Base-by-base conservation (phyloP, 2,329 filamentous ascomycete species). In the Pseudonectria foliicola region DNA sequence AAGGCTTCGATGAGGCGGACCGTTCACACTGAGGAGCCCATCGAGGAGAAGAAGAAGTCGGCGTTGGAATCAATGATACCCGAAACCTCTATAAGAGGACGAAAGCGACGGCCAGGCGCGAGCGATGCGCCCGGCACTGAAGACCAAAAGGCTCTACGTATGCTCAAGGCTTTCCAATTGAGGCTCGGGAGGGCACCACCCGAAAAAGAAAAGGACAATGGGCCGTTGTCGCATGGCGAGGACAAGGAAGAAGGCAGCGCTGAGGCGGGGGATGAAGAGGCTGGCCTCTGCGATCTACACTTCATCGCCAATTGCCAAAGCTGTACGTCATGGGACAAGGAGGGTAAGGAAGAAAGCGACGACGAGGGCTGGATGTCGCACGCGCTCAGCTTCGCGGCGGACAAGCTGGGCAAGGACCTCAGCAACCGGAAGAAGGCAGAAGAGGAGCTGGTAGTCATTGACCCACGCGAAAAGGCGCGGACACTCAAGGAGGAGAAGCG, bases 251-350 rank as follows among this genome's bases (percentile, higher is more conserved):
- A 50, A 25, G 43, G 27, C 13, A 48, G 26, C 4, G 33, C 45
- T 55, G 42, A 41, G 13, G 43, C 40, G 7, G 44, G 33, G 7
- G 80, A 81, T 3, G 77, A 83, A 26, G 86, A 93, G 56, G 80
- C 78, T 3, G 73, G 73, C 32, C 70, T 93, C 4, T 98, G 92
- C 55, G 92, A 96, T 57, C 65, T 98, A 25, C 92, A 98, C 58
- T 98, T 96, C 60, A 93, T 98, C 44, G 85, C 84, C 31, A 85
- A 93, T 51, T 98, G 92, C 59, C 87, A 95, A 56, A 95, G 87
- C 29, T 96, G 92, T 59, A 79, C 77, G 39, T 76, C 82, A 0
- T 95, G 89, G 87, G 84, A 93, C 52, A 73, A 80, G 48, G 70
- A 68, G 27, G 75, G 70, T 4, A 67, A 69, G 10, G 67, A 72